A percentile compares a stretch with the other conserved stretches of the same genome.
Evolutionary conservation across 257 asterid species (phyloP).

Genomic region (Salvia miltiorrhiza): DNA sequence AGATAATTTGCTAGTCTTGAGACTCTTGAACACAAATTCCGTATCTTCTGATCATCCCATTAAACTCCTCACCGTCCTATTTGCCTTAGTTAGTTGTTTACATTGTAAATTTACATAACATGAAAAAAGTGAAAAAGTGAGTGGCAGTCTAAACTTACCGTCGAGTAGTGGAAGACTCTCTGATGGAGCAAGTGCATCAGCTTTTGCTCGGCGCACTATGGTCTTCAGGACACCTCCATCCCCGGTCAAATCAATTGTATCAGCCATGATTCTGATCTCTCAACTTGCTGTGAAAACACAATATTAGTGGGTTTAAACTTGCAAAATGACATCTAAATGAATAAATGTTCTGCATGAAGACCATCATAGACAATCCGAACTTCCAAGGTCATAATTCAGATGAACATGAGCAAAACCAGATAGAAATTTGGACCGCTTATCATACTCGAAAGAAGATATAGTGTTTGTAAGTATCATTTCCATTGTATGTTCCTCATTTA

Average conservation of each 20-base stretch:
- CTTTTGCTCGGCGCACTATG: constrained; percentile 61
- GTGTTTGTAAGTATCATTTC: neutral
- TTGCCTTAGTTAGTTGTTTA: neutral
- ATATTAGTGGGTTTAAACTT: constrained; percentile 6
- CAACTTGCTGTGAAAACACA: constrained; percentile 31
- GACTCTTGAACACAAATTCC: neutral
- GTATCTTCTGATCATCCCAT: neutral
- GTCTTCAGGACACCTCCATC: constrained; percentile 96
- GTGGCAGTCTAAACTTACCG: constrained; percentile 41
- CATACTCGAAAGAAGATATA: neutral
- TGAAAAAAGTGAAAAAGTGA: neutral
- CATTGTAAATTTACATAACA: neutral
- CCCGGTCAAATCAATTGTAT: constrained; percentile 73
- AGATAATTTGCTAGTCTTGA: neutral
- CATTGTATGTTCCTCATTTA: neutral
- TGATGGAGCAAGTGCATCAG: constrained; percentile 81
- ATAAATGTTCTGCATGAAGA: neutral
- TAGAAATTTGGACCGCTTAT: neutral
- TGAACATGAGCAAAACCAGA: neutral
- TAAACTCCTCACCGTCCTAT: neutral
- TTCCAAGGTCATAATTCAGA: neutral
- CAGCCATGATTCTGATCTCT: constrained; percentile 52
- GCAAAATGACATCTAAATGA: neutral
- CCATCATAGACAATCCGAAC: neutral
- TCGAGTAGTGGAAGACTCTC: constrained; percentile 85